phyloP scores from a whole-genome alignment of 768 basidiomycete species.

The Boletellus emodensis region DNA sequence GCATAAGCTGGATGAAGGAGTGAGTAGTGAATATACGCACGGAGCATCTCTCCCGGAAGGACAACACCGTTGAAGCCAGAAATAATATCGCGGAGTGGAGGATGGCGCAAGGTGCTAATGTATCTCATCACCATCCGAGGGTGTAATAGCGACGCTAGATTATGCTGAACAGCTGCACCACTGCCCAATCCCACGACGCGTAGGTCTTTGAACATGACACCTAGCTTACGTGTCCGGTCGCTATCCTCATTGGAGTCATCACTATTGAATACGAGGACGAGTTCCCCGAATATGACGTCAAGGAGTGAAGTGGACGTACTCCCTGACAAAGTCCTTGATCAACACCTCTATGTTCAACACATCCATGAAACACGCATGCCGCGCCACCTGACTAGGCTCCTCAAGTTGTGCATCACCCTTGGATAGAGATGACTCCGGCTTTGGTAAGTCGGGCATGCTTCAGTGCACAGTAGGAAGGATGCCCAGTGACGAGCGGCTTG shows the following conservation, averaged over 20 bases:
- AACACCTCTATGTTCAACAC: slow-evolving; percentile 9
- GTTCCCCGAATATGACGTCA: not conserved
- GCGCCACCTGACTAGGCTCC: not conserved
- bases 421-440: not conserved
- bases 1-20: not conserved
- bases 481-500: too few species aligned
- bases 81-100: slow-evolving; percentile 60
- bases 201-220: slow-evolving; percentile 49
- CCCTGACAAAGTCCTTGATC: slow-evolving; percentile 13
- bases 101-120: slow-evolving; percentile 48
- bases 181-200: slow-evolving; percentile 48
- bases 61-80: slow-evolving; percentile 61
- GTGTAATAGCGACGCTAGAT: slow-evolving; percentile 51
- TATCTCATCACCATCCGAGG: slow-evolving; percentile 36
- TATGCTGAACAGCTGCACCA: slow-evolving; percentile 42
- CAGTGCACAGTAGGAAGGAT: too few species aligned
- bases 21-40: slow-evolving; percentile 41
- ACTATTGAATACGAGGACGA: not conserved
- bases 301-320: slow-evolving; percentile 1
- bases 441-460: not conserved
- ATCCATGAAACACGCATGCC: not conserved
- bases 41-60: slow-evolving; percentile 70
- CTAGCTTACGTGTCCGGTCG: slow-evolving; percentile 39
- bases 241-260: slow-evolving; percentile 32
- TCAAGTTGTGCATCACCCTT: not conserved